Conservation (phyloP, 2,329 filamentous ascomycete genomes). For the Lasiodiplodia sp. region DNA sequence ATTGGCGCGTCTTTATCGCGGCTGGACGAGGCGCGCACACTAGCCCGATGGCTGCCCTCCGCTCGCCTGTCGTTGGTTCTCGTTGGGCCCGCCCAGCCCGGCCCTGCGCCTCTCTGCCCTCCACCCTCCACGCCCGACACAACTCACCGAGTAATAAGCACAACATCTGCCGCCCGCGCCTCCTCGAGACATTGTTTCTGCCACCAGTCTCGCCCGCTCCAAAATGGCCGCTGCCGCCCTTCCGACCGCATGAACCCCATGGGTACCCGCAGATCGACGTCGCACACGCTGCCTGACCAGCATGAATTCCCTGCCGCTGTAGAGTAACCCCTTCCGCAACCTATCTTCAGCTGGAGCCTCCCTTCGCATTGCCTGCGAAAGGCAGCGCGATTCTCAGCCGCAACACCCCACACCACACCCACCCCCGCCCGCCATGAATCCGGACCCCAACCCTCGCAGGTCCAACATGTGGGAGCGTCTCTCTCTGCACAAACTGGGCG, state of each 20-base stretch:
- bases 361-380: constrained; percentile 12
- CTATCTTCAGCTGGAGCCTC: constrained; percentile 26
- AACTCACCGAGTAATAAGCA: constrained; percentile 17
- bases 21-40: constrained; percentile 4
- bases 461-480: constrained; percentile 46
- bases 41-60: neutral
- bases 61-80: neutral
- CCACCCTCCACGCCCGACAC: neutral
- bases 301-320: constrained; percentile 22
- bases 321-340: constrained; percentile 22
- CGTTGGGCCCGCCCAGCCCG: constrained; percentile 2
- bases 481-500: constrained; percentile 49
- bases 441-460: constrained; percentile 7
- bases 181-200: constrained; percentile 4
- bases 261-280: constrained; percentile 18
- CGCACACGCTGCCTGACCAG: constrained; percentile 15
- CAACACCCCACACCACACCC: neutral
- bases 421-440: constrained; percentile 9
- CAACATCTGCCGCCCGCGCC: constrained; percentile 1
- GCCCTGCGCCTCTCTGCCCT: constrained; percentile 12
- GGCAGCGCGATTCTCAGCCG: constrained; percentile 8
- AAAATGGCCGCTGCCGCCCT: neutral
- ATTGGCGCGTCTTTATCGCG: constrained; percentile 17
- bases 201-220: neutral
- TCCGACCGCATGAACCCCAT: constrained; percentile 21